Conservation (phyloP, 495 filamentous ascomycete genomes). For the Pseudevernia furfuracea region DNA sequence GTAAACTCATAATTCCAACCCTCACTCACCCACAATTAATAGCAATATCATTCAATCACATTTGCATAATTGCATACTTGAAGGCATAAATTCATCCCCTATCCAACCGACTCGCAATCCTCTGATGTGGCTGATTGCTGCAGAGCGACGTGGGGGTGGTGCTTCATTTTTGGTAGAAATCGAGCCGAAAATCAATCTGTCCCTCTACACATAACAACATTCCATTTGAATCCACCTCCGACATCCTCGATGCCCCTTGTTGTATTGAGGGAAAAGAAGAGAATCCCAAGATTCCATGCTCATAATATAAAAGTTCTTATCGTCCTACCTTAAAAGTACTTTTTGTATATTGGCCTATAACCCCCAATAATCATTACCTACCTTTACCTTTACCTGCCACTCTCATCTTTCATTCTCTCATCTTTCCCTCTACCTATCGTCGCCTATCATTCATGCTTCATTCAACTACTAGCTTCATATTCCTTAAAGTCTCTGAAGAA, state of each 20-base stretch:
- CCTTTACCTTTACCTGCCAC: background rate
- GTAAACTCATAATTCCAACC: too few species aligned
- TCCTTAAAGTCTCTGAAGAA: background rate
- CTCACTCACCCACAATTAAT: too few species aligned
- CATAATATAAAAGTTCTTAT: too few species aligned
- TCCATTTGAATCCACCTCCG: background rate
- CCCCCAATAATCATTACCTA: background rate
- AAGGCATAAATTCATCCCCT: too few species aligned
- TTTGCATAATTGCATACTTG: too few species aligned
- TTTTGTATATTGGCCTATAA: background rate
- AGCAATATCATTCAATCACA: too few species aligned
- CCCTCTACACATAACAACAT: background rate
- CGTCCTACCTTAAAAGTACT: background rate
- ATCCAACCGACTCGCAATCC: background rate
- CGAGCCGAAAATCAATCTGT: background rate
- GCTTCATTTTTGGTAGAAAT: background rate
- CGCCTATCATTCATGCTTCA: background rate
- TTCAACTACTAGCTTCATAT: background rate
- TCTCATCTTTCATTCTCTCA: background rate
- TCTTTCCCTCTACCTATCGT: background rate
- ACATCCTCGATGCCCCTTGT: background rate
- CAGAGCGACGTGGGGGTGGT: background rate
- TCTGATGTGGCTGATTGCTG: background rate
- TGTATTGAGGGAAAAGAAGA: too few species aligned
- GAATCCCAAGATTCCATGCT: too few species aligned